Evolutionary conservation across 441 rosid species (phyloP).

Genomic region (Daphne laureola): DNA sequence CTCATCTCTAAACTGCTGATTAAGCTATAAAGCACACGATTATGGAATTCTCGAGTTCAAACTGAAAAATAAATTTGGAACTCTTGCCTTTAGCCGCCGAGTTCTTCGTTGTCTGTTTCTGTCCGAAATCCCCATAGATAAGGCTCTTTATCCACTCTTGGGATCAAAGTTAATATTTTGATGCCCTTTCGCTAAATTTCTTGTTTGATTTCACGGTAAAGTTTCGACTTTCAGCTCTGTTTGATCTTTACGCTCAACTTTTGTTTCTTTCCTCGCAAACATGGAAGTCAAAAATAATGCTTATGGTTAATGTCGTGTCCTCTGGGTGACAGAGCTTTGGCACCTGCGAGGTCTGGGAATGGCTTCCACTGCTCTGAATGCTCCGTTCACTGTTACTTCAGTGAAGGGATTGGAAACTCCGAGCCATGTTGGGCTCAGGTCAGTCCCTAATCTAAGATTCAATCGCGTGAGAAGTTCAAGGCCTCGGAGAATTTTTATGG

Average conservation of each 20-base stretch:
- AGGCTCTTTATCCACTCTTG: conserved; percentile 1
- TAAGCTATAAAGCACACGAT: too few relatives aligned
- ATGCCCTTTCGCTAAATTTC: conserved; percentile 1
- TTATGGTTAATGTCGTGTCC: background rate
- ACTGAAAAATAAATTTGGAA: too few relatives aligned
- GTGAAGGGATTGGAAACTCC: conserved; percentile 23
- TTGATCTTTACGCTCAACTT: background rate
- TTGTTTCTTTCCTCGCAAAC: background rate
- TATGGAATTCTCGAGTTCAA: too few relatives aligned
- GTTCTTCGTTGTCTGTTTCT: background rate
- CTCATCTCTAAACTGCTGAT: too few relatives aligned
- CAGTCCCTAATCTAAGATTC: conserved; percentile 17
- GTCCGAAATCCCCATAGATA: conserved; percentile 9
- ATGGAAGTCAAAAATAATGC: background rate
- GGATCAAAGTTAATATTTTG: conserved; percentile 8
- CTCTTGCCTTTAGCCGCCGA: too few relatives aligned
- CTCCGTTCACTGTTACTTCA: conserved; percentile 23
- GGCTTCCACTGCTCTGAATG: conserved; percentile 29
- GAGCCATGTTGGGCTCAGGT: conserved; percentile 23
- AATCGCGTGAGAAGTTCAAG: conserved; percentile 18
- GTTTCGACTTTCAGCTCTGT: conserved; percentile 1
- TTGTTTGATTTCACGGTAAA: background rate
- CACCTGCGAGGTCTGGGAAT: conserved; percentile 8
- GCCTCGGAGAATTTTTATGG: conserved; percentile 24
- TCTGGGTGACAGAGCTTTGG: background rate